Evolutionary conservation across 2,329 filamentous ascomycete species (phyloP), one percentile per base, ranked within the genome.

Genomic region (Ophiostoma ips): DNA sequence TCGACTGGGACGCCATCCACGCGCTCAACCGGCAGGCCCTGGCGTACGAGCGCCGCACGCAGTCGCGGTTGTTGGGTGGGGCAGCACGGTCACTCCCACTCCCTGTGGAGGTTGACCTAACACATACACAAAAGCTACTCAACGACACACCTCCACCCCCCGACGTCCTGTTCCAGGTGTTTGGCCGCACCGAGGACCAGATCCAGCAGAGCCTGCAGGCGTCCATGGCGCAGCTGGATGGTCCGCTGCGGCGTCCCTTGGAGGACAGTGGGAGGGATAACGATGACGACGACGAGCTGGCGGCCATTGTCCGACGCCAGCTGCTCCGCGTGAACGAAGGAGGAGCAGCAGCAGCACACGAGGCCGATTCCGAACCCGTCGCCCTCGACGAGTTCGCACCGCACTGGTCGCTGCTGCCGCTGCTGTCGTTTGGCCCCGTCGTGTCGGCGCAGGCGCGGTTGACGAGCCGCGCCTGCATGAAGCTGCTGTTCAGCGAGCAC

Each of bases 351-450:
- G 30, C 21, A 18, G 16, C 50, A n/a, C 51, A 37, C 8, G 37
- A 33, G n/a, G n/a, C n/a, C n/a, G n/a, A n/a, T n/a, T n/a, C n/a
- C 12, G 33, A 18, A 3, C 7, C 30, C 8, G 46, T 45, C 8
- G 41, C 33, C 8, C 18, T 53, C 4, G 49, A 50, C 15, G 61
- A 66, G 12, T 66, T 72, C 40, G 68, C 66, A 21, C 77, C 68
- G 45, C 79, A 72, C 62, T 81, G 67, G 69, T 80, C 77, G 1
- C 62, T 83, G 8, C 60, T 76, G 30, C 81, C 85, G 1, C 66
- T 84, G 9, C 69, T 94, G 11, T 94, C 87, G 0, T 83, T 95
- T 57, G 79, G 77, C 1, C 84, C 86, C 0, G 71, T 90, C 15
- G 73, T 94, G 15, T 68, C 75, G 9, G 76, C 80, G 0, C 90